A percentile compares a stretch with the other conserved stretches of the same genome.
Evolutionary conservation across 2,329 filamentous ascomycete species (phyloP).

Genomic region (Alternaria conjuncta): DNA sequence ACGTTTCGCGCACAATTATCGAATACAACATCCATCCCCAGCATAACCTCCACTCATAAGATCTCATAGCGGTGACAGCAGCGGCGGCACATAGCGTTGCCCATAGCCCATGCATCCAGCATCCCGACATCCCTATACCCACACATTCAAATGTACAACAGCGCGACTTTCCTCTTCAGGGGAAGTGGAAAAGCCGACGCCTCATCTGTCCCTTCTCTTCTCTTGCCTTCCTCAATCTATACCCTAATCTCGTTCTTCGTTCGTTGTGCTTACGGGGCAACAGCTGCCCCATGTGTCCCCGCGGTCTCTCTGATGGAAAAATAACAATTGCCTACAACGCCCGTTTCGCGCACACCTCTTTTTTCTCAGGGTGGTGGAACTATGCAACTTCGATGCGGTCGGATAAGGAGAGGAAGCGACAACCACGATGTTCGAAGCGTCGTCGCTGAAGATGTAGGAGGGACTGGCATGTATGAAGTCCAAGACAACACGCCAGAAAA

Average conservation of each 20-base stretch:
- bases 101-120: background rate
- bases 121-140: background rate
- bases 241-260: background rate
- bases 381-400: slow-evolving; percentile 9
- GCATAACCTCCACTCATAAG: background rate
- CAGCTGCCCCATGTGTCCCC: background rate
- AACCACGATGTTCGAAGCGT: background rate
- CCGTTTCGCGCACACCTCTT: slow-evolving; percentile 3
- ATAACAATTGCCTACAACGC: slow-evolving; percentile 3
- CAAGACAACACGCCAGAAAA: slow-evolving; percentile 1
- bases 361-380: background rate
- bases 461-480: background rate
- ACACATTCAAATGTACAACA: background rate
- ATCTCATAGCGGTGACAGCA: background rate
- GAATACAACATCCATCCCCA: background rate
- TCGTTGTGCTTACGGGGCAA: background rate
- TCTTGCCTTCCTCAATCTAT: background rate
- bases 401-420: background rate
- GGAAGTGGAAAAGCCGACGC: background rate
- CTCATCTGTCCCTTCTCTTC: background rate
- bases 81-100: background rate
- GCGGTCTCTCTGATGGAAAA: background rate
- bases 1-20: background rate
- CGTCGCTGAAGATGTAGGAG: background rate
- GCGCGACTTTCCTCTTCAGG: background rate